Evolutionary conservation across 805 yeast species (phyloP).

Genomic region (Candida easanensis): DNA sequence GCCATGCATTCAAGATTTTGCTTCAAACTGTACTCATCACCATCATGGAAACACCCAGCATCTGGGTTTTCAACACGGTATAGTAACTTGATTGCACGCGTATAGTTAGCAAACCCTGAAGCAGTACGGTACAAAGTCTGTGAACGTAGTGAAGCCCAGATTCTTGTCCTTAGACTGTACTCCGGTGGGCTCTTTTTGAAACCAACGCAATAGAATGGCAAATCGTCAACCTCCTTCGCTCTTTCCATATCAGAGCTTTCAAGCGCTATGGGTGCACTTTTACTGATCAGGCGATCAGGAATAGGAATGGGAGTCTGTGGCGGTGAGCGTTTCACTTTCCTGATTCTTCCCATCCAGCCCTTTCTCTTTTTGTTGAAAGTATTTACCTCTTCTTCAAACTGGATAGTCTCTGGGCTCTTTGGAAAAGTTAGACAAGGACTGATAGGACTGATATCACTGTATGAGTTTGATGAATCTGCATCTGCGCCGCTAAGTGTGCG

Average conservation of each 20-base stretch:
- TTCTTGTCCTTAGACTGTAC: constrained; percentile 65
- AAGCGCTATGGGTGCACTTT: constrained; percentile 15
- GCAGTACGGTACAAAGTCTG: constrained; percentile 84
- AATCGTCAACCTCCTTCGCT: constrained; percentile 49
- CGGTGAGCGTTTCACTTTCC: constrained; percentile 1
- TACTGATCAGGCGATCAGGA: no score
- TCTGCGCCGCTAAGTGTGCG: no score
- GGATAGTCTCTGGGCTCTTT: neutral
- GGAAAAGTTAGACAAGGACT: no score
- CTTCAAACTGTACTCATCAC: constrained; percentile 55
- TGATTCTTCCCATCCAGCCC: neutral
- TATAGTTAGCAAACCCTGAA: constrained; percentile 80
- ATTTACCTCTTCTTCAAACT: neutral
- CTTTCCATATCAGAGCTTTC: constrained; percentile 25
- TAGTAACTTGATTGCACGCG: constrained; percentile 66
- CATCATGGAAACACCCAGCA: constrained; percentile 41
- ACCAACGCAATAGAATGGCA: constrained; percentile 72
- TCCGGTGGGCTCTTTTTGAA: constrained; percentile 65
- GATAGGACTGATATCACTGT: neutral
- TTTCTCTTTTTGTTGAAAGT: neutral
- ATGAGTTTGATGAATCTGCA: no score
- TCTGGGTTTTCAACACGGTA: constrained; percentile 65
- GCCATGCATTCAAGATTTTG: constrained; percentile 70
- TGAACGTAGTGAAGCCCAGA: constrained; percentile 84
- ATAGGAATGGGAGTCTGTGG: no score